A percentile compares a stretch with the other conserved stretches of the same genome.
These are phyloP conservation scores for Ceriops zippeliana DNA, from an alignment of 345 rosid species.

Conservation along the genomic window DNA sequence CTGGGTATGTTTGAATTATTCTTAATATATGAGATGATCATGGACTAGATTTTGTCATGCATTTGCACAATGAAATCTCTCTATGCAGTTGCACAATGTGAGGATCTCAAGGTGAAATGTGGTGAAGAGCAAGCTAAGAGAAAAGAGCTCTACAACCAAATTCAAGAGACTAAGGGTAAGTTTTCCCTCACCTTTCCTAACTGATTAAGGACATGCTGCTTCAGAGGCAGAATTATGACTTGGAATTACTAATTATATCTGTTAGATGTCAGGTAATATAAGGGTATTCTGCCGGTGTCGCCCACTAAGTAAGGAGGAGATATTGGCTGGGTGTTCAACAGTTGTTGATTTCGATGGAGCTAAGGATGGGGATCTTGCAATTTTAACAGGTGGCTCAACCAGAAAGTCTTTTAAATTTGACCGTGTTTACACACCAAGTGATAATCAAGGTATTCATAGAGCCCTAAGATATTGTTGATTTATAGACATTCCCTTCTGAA, in stretches of 20 bases:
- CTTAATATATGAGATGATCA: slow-evolving; percentile 2
- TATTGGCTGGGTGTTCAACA: slow-evolving; percentile 49
- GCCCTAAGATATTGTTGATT: slow-evolving; percentile 1
- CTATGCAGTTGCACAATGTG: slow-evolving; percentile 76
- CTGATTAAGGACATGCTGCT: slow-evolving; percentile 10
- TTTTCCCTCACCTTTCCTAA: slow-evolving; percentile 8
- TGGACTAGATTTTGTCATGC: slow-evolving; percentile 7
- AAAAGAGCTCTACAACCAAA: slow-evolving; percentile 82
- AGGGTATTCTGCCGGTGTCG: slow-evolving; percentile 97
- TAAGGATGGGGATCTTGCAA: slow-evolving; percentile 84
- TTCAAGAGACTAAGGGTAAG: slow-evolving; percentile 83
- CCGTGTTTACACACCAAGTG: slow-evolving; percentile 75
- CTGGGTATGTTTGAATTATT: slow-evolving; percentile 50
- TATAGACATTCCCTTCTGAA: background rate
- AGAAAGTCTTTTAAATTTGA: slow-evolving; percentile 80
- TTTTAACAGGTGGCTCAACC: slow-evolving; percentile 54
- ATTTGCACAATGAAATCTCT: slow-evolving; percentile 8
- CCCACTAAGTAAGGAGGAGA: slow-evolving; percentile 71
- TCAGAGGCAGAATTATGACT: background rate
- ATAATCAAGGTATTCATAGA: slow-evolving; percentile 73
- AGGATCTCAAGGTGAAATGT: slow-evolving; percentile 80
- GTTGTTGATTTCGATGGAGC: slow-evolving; percentile 75
- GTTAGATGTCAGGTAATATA: slow-evolving; percentile 67
- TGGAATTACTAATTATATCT: background rate
- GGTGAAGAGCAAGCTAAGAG: slow-evolving; percentile 80